Base-by-base conservation (phyloP, 164 flowering plant species). In the Magnolia kwangsiensis region DNA sequence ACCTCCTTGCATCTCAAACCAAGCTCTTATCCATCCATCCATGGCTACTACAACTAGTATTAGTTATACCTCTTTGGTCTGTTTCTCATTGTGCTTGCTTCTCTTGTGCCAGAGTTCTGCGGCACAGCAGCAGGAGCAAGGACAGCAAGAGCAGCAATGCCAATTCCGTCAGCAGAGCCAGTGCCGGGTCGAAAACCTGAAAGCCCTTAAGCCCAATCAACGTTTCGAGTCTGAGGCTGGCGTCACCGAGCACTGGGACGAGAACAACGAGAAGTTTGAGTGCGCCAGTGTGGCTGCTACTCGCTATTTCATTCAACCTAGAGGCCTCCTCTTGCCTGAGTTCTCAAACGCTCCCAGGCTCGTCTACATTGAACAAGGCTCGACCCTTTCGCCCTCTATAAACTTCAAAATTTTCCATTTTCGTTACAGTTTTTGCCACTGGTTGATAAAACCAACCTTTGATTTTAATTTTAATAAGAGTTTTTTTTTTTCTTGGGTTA, bases 321-420 rank as follows among this genome's bases (percentile, higher is more conserved):
- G 75, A 1, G 90, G 89, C 76, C 90, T 90, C 67, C 74, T 81
- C 72, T 73, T 88, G 81, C 94, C 94, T 2, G 72, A 78, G n/a
- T 90, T 72, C 78, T 49, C 74, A 78, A 85, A 79, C 72, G 76
- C 89, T 19, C 90, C 87, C 29, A 76, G 81, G 64, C 82, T 87
- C 37, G n/a, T 81, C 64, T 85, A 80, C 81, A 63, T 86, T 21
- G 79, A 78, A 16, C 79, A 80, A 80, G 92, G 92, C 74, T 7
- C 67, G 67, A 20, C 58, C 31, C 61, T 50, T 4, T n/a, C n/a
- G n/a, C n/a, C n/a, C n/a, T n/a, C n/a, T n/a, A n/a, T 37, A 23
- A 29, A 8, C 0, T 2, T 50, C 37, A 31, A 1, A 1, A 1
- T 31, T 2, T 31, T 31, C 37, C 37, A 31, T 31, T 31, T 31